A percentile compares a stretch with the other conserved stretches of the same genome.
Evolutionary conservation across 2,329 filamentous ascomycete genomes (phyloP).

Genomic region (Zymoseptoria crescenta): DNA sequence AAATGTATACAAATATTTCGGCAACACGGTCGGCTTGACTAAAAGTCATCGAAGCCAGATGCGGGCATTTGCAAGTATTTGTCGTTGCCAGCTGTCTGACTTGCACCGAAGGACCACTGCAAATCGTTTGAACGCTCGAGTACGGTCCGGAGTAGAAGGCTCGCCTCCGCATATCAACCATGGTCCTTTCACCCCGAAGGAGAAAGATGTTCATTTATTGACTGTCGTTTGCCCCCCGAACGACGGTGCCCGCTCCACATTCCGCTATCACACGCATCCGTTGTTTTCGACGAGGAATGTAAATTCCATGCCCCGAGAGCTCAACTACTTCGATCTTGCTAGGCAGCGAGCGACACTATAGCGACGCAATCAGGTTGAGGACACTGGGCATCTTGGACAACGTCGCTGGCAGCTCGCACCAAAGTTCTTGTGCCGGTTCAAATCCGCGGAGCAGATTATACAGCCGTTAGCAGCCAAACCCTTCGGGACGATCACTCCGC

Average conservation of each 20-base stretch:
- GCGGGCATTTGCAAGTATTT: too few species aligned
- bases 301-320: not conserved
- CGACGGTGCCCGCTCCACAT: not conserved
- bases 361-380: not conserved
- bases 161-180: not conserved
- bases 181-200: not conserved
- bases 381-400: too few species aligned
- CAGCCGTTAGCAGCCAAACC: not conserved
- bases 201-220: not conserved
- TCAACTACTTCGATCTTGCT: too few species aligned
- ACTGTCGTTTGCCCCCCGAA: not conserved
- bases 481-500: not conserved
- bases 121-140: not conserved
- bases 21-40: too few species aligned
- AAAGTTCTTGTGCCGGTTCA: not conserved
- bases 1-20: too few species aligned
- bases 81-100: not conserved
- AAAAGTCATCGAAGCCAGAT: too few species aligned
- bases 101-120: not conserved
- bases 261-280: not conserved
- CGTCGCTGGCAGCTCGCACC: not conserved
- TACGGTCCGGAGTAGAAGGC: not conserved
- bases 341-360: not conserved
- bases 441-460: not conserved
- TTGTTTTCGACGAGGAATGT: not conserved